Evolutionary conservation across 768 basidiomycete species (phyloP).

Genomic region (Rhizopogon sp.): DNA sequence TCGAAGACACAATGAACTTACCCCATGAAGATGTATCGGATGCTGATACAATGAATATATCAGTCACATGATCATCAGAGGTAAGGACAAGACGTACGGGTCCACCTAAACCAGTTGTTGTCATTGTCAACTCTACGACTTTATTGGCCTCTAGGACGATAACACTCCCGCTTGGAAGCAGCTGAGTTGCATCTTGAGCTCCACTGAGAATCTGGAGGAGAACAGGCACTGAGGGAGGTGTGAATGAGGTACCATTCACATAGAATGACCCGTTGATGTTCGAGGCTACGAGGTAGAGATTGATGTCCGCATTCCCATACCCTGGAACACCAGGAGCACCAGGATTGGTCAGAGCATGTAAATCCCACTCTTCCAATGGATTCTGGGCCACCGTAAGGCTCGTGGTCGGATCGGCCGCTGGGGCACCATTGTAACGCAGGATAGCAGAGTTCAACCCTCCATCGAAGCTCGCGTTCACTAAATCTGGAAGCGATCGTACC

Average conservation of each 20-base stretch:
- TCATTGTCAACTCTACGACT: constrained; percentile 13
- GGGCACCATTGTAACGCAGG: constrained; percentile 15
- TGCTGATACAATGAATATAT: constrained; percentile 6
- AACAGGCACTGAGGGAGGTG: constrained; percentile 4
- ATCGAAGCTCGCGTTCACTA: constrained; percentile 28
- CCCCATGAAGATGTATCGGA: constrained; percentile 18
- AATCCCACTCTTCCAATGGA: constrained; percentile 11
- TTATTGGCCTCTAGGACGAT: constrained; percentile 11
- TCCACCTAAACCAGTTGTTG: constrained; percentile 4
- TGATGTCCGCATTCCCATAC: too few species aligned
- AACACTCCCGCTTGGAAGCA: constrained; percentile 11
- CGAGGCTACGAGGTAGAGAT: background rate
- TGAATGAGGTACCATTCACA: constrained; percentile 7
- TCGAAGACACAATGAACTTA: background rate
- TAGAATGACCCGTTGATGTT: background rate
- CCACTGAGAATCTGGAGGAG: constrained; percentile 12
- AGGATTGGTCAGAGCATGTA: constrained; percentile 13
- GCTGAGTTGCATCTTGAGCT: constrained; percentile 4
- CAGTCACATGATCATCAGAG: background rate
- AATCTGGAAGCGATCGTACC: constrained; percentile 6
- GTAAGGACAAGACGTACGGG: too few species aligned
- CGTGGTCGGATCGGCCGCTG: constrained; percentile 22
- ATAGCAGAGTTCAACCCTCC: constrained; percentile 18
- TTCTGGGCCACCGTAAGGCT: constrained; percentile 4
- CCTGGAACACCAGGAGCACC: background rate